phyloP scores from a whole-genome alignment of 2,329 filamentous ascomycete genomes.

The Nannizziopsis arthrosporioides region DNA sequence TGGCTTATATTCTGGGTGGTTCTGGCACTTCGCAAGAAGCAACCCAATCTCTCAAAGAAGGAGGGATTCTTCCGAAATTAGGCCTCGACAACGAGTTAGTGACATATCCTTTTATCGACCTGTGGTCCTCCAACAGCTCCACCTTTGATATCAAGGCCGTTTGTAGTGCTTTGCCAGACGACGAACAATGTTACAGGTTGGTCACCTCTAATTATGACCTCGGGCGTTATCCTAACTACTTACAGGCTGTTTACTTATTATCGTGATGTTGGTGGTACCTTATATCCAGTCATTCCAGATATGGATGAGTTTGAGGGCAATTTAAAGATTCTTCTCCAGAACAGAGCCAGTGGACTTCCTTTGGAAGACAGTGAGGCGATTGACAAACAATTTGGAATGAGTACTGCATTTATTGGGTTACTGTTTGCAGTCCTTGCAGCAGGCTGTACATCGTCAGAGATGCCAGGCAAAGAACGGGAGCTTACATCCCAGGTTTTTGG shows the following conservation, averaged over 20 bases:
- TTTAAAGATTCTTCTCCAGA: constrained; percentile 43
- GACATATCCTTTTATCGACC: constrained; percentile 54
- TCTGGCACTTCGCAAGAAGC: constrained; percentile 35
- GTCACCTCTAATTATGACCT: constrained; percentile 12
- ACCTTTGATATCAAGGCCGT: constrained; percentile 47
- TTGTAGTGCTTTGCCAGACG: constrained; percentile 47
- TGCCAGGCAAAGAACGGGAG: constrained; percentile 48
- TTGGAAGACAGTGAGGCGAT: constrained; percentile 38
- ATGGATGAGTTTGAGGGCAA: constrained; percentile 44
- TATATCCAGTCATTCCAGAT: constrained; percentile 51
- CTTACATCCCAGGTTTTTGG: constrained; percentile 53
- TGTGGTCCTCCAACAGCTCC: constrained; percentile 52
- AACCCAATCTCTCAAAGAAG: constrained; percentile 45
- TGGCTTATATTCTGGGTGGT: constrained; percentile 48
- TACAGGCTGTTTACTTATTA: constrained; percentile 14
- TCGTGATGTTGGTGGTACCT: constrained; percentile 31
- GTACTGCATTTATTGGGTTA: constrained; percentile 47
- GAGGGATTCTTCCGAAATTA: constrained; percentile 50
- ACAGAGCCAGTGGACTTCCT: constrained; percentile 35
- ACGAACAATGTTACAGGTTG: constrained; percentile 45
- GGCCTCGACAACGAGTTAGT: constrained; percentile 53
- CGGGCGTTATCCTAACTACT: background rate
- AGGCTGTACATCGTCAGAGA: constrained; percentile 48
- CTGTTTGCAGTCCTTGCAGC: constrained; percentile 53
- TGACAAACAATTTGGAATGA: constrained; percentile 46